Percentiles rank a stretch among this genome's conserved stretches.
Evolutionary conservation across 2,329 filamentous ascomycete species (phyloP).

Genomic region (Aspergillus sp.): DNA sequence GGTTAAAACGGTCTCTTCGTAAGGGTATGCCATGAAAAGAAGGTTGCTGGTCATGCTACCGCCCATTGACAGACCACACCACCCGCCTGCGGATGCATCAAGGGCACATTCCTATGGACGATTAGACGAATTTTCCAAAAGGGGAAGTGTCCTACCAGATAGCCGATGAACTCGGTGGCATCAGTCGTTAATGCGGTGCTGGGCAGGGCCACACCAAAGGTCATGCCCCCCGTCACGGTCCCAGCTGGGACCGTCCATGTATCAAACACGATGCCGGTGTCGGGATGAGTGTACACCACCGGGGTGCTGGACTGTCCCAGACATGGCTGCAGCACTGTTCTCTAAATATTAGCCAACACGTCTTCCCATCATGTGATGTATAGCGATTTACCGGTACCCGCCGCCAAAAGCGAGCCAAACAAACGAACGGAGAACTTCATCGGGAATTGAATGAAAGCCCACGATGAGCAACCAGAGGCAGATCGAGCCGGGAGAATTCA

Average conservation of each 20-base stretch:
- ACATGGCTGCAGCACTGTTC: slow-evolving; percentile 10
- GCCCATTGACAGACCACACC: slow-evolving; percentile 58
- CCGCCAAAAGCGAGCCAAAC: slow-evolving; percentile 4
- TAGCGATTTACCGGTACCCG: not conserved
- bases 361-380: not conserved
- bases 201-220: slow-evolving; percentile 58
- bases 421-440: slow-evolving; percentile 6
- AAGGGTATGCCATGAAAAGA: slow-evolving; percentile 59
- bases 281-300: slow-evolving; percentile 43
- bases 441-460: not conserved
- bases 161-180: slow-evolving; percentile 59
- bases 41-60: slow-evolving; percentile 59
- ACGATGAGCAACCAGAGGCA: not conserved
- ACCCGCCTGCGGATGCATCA: slow-evolving; percentile 49
- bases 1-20: slow-evolving; percentile 54
- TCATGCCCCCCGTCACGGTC: slow-evolving; percentile 47
- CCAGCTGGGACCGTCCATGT: slow-evolving; percentile 47
- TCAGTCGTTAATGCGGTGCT: slow-evolving; percentile 47
- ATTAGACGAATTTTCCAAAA: slow-evolving; percentile 1
- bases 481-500: not conserved
- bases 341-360: not conserved
- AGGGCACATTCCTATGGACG: slow-evolving; percentile 46
- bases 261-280: slow-evolving; percentile 55
- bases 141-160: slow-evolving; percentile 45
- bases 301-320: slow-evolving; percentile 11